phyloP scores from a whole-genome alignment of 2,329 filamentous ascomycete genomes.

The Talaromyces sp. region DNA sequence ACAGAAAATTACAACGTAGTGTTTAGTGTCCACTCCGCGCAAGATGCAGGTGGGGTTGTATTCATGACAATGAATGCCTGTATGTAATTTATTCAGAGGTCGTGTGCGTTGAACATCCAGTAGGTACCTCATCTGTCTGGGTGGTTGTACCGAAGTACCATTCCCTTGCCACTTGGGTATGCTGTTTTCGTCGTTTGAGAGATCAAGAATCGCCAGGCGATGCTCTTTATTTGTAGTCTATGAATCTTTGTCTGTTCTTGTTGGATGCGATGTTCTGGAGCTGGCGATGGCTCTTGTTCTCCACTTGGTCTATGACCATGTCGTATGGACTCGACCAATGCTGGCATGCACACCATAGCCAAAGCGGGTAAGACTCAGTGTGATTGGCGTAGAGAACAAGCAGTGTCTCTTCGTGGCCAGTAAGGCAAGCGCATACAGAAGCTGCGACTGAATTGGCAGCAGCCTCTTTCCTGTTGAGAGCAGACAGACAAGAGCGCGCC shows the following conservation, averaged over 20 bases:
- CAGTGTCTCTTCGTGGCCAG: not conserved
- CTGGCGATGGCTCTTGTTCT: conserved; percentile 1
- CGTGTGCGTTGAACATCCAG: not conserved
- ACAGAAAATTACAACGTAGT: not conserved
- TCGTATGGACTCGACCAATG: not conserved
- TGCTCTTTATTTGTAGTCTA: not conserved
- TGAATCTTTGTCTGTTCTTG: not conserved
- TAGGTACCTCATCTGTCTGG: not conserved
- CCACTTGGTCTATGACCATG: not conserved
- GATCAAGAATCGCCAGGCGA: not conserved
- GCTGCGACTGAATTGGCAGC: conserved; percentile 1
- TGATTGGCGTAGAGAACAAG: not conserved
- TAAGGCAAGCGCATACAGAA: not conserved
- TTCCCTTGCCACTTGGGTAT: not conserved
- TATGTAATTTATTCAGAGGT: not conserved
- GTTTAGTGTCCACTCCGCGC: not conserved
- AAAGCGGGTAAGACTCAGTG: not conserved
- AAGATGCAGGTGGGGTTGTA: conserved; percentile 12
- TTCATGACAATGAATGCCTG: not conserved
- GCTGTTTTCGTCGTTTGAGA: not conserved
- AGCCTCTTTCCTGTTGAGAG: not conserved
- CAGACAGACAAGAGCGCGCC: not conserved
- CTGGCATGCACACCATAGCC: not conserved
- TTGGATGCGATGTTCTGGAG: not conserved
- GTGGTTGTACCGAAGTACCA: not conserved